Base-by-base conservation (phyloP, 345 rosid species). In the Diplotaxis tenuifolia region DNA sequence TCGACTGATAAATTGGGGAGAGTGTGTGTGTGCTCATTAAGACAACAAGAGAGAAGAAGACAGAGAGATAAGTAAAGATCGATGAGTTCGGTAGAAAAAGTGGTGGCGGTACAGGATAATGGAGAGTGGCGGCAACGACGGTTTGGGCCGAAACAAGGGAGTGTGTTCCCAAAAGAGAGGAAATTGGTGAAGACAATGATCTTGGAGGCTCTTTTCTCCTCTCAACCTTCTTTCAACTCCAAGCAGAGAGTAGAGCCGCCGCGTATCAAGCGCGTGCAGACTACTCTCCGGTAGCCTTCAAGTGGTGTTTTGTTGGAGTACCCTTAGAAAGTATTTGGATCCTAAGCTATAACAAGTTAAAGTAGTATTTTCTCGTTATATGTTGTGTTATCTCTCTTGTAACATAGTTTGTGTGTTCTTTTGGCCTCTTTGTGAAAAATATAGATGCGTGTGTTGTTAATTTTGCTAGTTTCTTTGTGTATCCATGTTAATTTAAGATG, bases 181-280 rank as follows among this genome's bases (percentile, higher is more conserved):
- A 82, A 69, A 68, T 49, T 73, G 11, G 87, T 86, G 71, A 82
- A 86, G 77, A 70, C 73, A 5, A 86, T 75, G 83, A 70, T 86
- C 58, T 29, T 79, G 19, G 62, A 82, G 19, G 27, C 3, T 22
- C 5, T 82, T 2, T 65, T 77, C 50, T 20, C 21, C 20, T 45
- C 65, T 63, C 66, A 22, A 28, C 6, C 58, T 69, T 12, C 52
- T 54, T 40, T 27, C 4, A 59, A 49, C 61, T 52, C 79, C 19
- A 54, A 28, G 15, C 56, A 68, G 6, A 28, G 8, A 2, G 9
- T 6, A 0, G 73, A 75, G 56, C 68, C 62, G 3, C n/a, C 69
- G 19, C 28, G 27, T 1, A 6, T 15, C 9, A 75, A 61, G 68
- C 68, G 62, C 25, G 47, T 67, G 27, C 19, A 74, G 29, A 10